A percentile compares a stretch with the other conserved stretches of the same genome.
These are phyloP conservation scores for Zasmidium angulare DNA, from an alignment of 2,329 filamentous ascomycete species.

Conservation along the genomic window DNA sequence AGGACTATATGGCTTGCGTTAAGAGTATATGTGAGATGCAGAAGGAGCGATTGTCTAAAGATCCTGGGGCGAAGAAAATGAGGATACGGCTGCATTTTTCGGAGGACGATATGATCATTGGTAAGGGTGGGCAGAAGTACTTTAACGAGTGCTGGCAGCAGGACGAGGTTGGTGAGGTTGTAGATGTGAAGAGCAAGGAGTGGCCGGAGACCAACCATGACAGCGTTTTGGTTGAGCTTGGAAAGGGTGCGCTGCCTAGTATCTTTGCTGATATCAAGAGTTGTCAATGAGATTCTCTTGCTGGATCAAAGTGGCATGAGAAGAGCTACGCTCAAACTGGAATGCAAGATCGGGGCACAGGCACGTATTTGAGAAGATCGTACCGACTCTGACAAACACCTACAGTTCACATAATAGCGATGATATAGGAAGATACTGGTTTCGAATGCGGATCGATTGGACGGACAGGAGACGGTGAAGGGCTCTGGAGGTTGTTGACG, in stretches of 20 bases:
- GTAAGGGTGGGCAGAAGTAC: conserved; percentile 43
- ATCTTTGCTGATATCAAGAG: conserved; percentile 21
- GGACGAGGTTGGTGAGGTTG: conserved; percentile 26
- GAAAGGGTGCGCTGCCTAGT: conserved; percentile 24
- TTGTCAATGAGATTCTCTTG: background rate
- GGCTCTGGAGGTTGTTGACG: conserved; percentile 7
- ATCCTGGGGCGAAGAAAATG: conserved; percentile 18
- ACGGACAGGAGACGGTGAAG: background rate
- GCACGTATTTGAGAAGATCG: no score
- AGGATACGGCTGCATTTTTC: conserved; percentile 39
- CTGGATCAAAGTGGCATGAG: no score
- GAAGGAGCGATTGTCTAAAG: conserved; percentile 9
- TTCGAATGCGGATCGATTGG: background rate
- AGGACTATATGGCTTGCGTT: conserved; percentile 37
- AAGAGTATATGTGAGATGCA: conserved; percentile 20
- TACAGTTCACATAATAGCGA: no score
- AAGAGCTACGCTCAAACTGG: no score
- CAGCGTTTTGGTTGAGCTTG: conserved; percentile 24
- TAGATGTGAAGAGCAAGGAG: conserved; percentile 37
- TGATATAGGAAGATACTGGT: no score
- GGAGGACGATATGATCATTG: conserved; percentile 45
- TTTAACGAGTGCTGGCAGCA: conserved; percentile 44
- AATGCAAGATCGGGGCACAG: no score
- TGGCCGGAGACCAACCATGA: conserved; percentile 44
- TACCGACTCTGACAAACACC: no score